Conservation (phyloP, 2,329 filamentous ascomycete genomes). For the Arthrinium phaeospermum region DNA sequence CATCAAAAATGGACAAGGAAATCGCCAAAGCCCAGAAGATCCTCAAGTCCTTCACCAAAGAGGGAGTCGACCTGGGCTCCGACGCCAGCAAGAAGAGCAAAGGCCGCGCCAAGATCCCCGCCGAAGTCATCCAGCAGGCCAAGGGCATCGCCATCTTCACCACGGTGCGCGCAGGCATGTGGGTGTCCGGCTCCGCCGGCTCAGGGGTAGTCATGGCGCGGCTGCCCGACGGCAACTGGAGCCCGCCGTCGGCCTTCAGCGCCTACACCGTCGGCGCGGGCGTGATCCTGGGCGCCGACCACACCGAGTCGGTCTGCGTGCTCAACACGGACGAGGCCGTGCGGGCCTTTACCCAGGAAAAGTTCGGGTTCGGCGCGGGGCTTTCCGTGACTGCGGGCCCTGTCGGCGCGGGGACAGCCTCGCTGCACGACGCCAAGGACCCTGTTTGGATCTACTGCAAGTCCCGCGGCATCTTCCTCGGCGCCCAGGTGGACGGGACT, state of each 20-base stretch:
- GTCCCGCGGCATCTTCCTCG: slow-evolving; percentile 85
- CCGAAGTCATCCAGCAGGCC: slow-evolving; percentile 67
- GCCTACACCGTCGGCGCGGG: slow-evolving; percentile 81
- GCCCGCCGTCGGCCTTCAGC: slow-evolving; percentile 81
- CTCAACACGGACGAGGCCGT: slow-evolving; percentile 81
- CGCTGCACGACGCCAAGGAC: slow-evolving; percentile 61
- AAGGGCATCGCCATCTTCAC: slow-evolving; percentile 76
- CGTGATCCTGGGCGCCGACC: slow-evolving; percentile 81
- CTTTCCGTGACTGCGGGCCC: slow-evolving; percentile 75
- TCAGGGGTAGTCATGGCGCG: slow-evolving; percentile 69
- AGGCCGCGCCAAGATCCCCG: slow-evolving; percentile 60
- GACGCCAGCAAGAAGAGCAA: slow-evolving; percentile 45
- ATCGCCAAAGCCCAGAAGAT: slow-evolving; percentile 90
- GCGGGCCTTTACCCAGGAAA: slow-evolving; percentile 75
- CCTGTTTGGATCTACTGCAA: slow-evolving; percentile 88
- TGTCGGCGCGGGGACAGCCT: slow-evolving; percentile 72
- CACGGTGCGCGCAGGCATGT: slow-evolving; percentile 69
- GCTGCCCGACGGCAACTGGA: slow-evolving; percentile 72
- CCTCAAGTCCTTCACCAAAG: slow-evolving; percentile 80
- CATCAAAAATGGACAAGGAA: slow-evolving; percentile 90
- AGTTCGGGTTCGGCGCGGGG: slow-evolving; percentile 80
- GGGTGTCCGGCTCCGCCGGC: slow-evolving; percentile 68
- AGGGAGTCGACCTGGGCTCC: slow-evolving; percentile 53
- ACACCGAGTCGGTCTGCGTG: slow-evolving; percentile 87
- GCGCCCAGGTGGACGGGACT: slow-evolving; percentile 85